These are phyloP conservation scores for Hanseniaspora pseudoguilliermondii DNA, from an alignment of 805 yeast genomes.

Conservation along the genomic window DNA sequence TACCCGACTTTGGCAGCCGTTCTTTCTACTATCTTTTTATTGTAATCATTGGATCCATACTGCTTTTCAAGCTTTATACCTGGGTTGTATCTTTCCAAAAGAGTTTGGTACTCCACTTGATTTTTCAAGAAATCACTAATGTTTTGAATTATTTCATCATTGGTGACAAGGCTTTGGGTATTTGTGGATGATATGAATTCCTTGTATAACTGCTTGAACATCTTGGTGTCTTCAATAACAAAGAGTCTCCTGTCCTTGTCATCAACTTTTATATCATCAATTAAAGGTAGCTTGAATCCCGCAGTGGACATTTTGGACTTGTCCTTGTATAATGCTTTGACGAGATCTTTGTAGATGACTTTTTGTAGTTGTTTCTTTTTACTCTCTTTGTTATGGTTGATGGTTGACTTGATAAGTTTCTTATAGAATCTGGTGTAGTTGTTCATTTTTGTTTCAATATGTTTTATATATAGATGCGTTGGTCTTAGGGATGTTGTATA, in stretches of 20 bases:
- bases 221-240: conserved; percentile 16
- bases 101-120: conserved; percentile 65
- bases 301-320: neutral
- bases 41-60: conserved; percentile 11
- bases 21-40: conserved; percentile 51
- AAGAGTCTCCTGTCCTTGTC: neutral
- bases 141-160: conserved; percentile 21
- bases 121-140: conserved; percentile 48
- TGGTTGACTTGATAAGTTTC: conserved; percentile 1
- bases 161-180: conserved; percentile 1
- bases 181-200: conserved; percentile 14
- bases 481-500: no score
- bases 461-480: no score
- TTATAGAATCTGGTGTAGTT: conserved; percentile 13
- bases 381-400: conserved; percentile 10
- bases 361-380: conserved; percentile 17
- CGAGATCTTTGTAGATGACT: conserved; percentile 11
- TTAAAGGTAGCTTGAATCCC: conserved; percentile 5
- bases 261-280: conserved; percentile 16
- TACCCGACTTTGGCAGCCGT: conserved; percentile 88
- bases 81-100: conserved; percentile 77
- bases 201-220: conserved; percentile 17
- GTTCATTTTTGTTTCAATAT: neutral
- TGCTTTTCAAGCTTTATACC: conserved; percentile 64
- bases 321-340: conserved; percentile 6